A percentile compares a stretch with the other conserved stretches of the same genome.
Conservation (phyloP, 495 filamentous ascomycete genomes). For the Penicillium ochrochloron region DNA sequence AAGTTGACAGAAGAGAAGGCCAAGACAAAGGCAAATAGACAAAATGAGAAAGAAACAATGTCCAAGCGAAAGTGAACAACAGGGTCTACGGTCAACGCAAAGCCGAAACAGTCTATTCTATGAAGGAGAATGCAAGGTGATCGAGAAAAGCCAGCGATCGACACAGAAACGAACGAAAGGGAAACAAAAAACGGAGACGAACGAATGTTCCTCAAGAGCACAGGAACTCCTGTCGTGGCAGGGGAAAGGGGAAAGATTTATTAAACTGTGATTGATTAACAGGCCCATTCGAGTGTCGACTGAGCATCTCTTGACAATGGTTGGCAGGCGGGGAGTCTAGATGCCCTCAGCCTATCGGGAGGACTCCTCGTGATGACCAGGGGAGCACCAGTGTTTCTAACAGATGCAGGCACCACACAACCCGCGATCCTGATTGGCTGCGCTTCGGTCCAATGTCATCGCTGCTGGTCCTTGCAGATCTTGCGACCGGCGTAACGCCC, state of each 20-base stretch:
- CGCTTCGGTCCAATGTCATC: neutral
- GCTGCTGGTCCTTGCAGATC: slow-evolving; percentile 23
- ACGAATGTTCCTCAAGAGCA: slow-evolving; percentile 7
- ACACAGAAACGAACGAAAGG: slow-evolving; percentile 6
- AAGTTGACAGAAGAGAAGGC: neutral
- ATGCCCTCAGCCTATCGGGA: slow-evolving; percentile 23
- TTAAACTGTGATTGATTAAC: neutral
- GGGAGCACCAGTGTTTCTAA: slow-evolving; percentile 24
- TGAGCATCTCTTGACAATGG: slow-evolving; percentile 12
- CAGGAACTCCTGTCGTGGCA: slow-evolving; percentile 18
- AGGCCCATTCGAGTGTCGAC: slow-evolving; percentile 4
- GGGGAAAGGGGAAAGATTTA: slow-evolving; percentile 10
- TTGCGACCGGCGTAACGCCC: slow-evolving; percentile 32
- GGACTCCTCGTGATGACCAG: slow-evolving; percentile 11
- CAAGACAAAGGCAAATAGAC: neutral
- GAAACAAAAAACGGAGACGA: slow-evolving; percentile 7
- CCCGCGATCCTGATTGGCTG: slow-evolving; percentile 18
- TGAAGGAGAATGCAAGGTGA: neutral
- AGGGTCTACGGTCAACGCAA: slow-evolving; percentile 16
- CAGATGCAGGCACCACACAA: slow-evolving; percentile 9
- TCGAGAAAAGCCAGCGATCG: slow-evolving; percentile 20
- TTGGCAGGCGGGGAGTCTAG: slow-evolving; percentile 5
- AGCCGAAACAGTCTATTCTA: slow-evolving; percentile 8
- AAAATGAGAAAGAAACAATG: neutral
- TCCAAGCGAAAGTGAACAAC: slow-evolving; percentile 8